A percentile compares a stretch with the other conserved stretches of the same genome.
phyloP scores from a whole-genome alignment of 345 rosid genomes.

The Salix viminalis region DNA sequence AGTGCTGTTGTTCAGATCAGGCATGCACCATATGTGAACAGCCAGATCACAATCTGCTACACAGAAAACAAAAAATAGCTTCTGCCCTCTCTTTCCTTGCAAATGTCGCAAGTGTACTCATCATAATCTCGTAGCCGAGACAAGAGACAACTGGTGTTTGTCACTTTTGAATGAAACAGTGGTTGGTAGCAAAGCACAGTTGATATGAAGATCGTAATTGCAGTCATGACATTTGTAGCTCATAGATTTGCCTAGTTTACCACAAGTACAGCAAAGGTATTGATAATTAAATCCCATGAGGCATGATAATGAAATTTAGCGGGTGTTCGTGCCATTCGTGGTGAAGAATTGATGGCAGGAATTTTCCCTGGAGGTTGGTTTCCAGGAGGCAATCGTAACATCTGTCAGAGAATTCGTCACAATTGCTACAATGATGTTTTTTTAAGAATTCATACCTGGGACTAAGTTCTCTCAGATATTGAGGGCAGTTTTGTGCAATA shows the following conservation, averaged over 20 bases:
- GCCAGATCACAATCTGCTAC: too few species aligned
- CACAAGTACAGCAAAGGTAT: neutral
- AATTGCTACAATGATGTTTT: neutral
- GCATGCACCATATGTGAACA: too few species aligned
- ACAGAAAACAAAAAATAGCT: too few species aligned
- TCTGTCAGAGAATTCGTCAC: neutral
- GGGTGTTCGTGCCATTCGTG: neutral
- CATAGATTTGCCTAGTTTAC: neutral
- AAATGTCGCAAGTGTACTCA: too few species aligned
- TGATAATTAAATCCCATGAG: neutral
- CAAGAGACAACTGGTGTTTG: too few species aligned
- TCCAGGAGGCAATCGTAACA: neutral
- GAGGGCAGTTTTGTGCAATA: neutral
- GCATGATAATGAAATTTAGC: neutral
- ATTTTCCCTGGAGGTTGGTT: neutral
- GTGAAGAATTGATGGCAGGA: neutral
- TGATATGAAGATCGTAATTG: neutral
- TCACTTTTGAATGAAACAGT: neutral
- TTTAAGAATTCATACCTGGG: neutral
- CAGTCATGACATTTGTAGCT: neutral
- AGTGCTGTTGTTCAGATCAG: too few species aligned
- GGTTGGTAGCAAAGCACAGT: neutral
- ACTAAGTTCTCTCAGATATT: neutral
- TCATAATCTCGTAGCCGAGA: too few species aligned
- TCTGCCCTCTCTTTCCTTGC: too few species aligned